Evolutionary conservation across 2,329 filamentous ascomycete species (phyloP).

Genomic region (Camillea tinctor): DNA sequence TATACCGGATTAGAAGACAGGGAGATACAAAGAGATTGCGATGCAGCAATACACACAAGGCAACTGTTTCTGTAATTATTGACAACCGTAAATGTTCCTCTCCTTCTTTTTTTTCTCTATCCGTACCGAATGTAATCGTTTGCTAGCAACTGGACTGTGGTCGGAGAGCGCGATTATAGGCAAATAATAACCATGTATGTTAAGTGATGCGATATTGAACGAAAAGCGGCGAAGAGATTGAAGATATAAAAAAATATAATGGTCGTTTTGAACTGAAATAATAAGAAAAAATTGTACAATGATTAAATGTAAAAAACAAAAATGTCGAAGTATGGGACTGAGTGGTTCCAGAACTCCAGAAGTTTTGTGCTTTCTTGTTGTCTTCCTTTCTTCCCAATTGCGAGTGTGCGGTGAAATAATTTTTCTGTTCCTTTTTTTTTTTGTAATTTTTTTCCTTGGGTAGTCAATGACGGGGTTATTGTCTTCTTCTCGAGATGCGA

Average conservation of each 20-base stretch:
- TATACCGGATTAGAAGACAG: neutral
- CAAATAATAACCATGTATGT: constrained; percentile 5
- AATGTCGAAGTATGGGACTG: constrained; percentile 19
- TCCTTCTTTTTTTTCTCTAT: neutral
- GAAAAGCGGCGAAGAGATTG: neutral
- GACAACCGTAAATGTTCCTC: neutral
- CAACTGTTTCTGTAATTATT: neutral
- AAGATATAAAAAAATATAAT: neutral
- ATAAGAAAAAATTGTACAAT: constrained; percentile 34
- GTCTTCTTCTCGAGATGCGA: constrained; percentile 13
- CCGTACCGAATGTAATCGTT: neutral
- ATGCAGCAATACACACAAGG: neutral
- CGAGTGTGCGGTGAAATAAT: constrained; percentile 9
- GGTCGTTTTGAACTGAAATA: constrained; percentile 18
- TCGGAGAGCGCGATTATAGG: constrained; percentile 5
- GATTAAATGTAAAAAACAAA: constrained; percentile 33
- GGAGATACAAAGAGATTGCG: neutral
- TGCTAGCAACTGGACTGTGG: neutral
- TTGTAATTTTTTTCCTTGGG: constrained; percentile 23
- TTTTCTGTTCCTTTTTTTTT: constrained; percentile 20
- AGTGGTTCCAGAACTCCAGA: constrained; percentile 12
- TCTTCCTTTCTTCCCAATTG: constrained; percentile 5
- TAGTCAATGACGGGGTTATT: neutral
- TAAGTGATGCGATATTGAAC: constrained; percentile 7
- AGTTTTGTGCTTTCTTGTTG: constrained; percentile 3